Conservation (phyloP, 78 protist species). For the Cavenderia fasciculata region DNA sequence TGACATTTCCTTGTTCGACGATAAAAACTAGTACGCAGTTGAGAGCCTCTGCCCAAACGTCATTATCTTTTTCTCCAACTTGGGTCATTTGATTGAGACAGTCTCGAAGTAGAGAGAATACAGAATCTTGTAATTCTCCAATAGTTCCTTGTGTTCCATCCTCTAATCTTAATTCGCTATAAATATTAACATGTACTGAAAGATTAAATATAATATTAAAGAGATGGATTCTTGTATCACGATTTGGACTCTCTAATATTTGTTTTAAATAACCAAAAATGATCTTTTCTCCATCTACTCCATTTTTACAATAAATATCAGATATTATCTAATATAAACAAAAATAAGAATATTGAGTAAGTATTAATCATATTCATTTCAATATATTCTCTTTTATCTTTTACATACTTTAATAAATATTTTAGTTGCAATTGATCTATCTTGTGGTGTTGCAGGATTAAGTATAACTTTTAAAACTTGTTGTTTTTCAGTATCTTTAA, state of each 20-base stretch:
- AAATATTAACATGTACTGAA: constrained; percentile 37
- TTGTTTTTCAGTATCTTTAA: constrained; percentile 16
- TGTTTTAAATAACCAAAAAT: constrained; percentile 17
- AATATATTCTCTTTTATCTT: neutral
- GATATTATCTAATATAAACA: neutral
- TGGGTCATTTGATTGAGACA: neutral
- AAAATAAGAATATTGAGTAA: neutral
- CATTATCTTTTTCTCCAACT: constrained; percentile 21
- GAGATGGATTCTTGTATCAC: constrained; percentile 32
- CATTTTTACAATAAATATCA: constrained; percentile 60
- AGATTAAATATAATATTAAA: constrained; percentile 63
- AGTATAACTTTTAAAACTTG: constrained; percentile 50
- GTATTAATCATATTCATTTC: neutral
- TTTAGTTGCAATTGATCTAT: constrained; percentile 55
- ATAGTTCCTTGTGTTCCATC: constrained; percentile 23
- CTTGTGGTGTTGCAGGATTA: constrained; percentile 69
- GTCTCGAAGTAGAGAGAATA: constrained; percentile 35
- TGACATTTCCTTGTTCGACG: constrained; percentile 33
- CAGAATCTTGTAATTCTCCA: constrained; percentile 42
- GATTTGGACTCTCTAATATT: neutral
- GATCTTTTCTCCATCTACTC: constrained; percentile 18
- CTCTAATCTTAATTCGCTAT: constrained; percentile 39
- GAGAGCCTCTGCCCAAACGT: constrained; percentile 49
- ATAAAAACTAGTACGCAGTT: constrained; percentile 45
- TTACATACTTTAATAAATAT: constrained; percentile 50